Percentiles rank a stretch among this genome's conserved stretches.
These are phyloP conservation scores for Zopfia rhizophila DNA, from an alignment of 2,329 filamentous ascomycete species.

Conservation along the genomic window DNA sequence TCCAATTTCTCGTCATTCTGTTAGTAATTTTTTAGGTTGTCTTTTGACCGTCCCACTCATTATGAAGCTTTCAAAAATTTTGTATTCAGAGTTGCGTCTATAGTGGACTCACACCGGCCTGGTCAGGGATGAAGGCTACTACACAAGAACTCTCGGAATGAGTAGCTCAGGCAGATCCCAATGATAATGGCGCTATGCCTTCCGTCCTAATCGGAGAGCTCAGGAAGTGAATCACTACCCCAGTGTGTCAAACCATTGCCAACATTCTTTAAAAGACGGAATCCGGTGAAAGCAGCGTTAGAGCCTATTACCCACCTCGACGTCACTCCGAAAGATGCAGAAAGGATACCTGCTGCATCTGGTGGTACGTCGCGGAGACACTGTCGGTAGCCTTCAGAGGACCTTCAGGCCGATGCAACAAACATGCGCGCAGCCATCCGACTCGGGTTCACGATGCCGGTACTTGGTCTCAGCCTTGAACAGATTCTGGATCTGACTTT, in stretches of 20 bases:
- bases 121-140: conserved; percentile 28
- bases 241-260: conserved; percentile 29
- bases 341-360: conserved; percentile 38
- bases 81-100: conserved; percentile 21
- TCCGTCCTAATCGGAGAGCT: conserved; percentile 39
- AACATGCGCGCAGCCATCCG: conserved; percentile 34
- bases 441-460: conserved; percentile 40
- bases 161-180: conserved; percentile 6
- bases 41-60: too few relatives aligned
- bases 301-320: conserved; percentile 21
- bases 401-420: conserved; percentile 34
- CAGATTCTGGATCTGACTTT: conserved; percentile 23
- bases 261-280: conserved; percentile 31
- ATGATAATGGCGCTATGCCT: conserved; percentile 19
- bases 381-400: conserved; percentile 31
- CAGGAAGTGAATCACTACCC: conserved; percentile 23
- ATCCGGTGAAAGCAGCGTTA: conserved; percentile 17
- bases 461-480: conserved; percentile 28
- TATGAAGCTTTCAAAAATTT: conserved; percentile 31
- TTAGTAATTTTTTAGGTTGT: too few relatives aligned
- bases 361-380: conserved; percentile 28
- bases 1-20: background rate
- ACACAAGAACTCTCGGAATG: conserved; percentile 12
- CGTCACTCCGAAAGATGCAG: conserved; percentile 26
- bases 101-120: conserved; percentile 28